Evolutionary conservation across 306 rosid species (phyloP), one percentile per base, ranked within the genome.

Genomic region (Urtica urens): DNA sequence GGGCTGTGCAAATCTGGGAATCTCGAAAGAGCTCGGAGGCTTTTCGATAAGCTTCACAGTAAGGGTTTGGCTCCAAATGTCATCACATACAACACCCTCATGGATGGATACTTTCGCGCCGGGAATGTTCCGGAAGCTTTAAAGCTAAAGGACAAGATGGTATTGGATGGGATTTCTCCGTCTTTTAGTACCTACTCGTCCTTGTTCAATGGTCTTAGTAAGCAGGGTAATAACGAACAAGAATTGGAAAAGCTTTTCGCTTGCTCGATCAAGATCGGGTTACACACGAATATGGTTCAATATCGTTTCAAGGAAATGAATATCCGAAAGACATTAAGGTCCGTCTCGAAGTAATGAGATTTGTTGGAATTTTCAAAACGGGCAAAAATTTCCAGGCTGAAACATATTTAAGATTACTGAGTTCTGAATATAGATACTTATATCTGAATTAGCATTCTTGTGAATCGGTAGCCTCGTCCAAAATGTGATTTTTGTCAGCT

Each of bases 61-160:
- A 83, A 88, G 74, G 93, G 86, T 35, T 67, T 83, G 64, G 63
- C 71, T 74, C 83, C 96, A 40, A 76, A 77, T 60, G 76, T 38
- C 19, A 70, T 83, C 38, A 78, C 95, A 31, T 83, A 81, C 57
- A 83, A 88, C 43, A 74, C 70, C 44, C 60, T 88, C 66, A 74
- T 81, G 38, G 69, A 66, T 51, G 93, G 76, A 33, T 81, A 69
- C 64, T 35, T 67, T 51, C 73, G 48, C 44, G 59, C 62, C 53
- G 95, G 96, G 27, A 76, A 79, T 66, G 57, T 69, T 37, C 37
- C 15, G 66, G 81, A 76, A 70, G 95, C 83, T 53, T 63, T 79
- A 18, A 70, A 72, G 58, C 45, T 76, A 68, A 81, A 75, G 60
- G 78, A 81, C 27, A 72, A 59, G 72, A 83, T 83, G 86, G 53